Base-by-base conservation (phyloP, 2,329 filamentous ascomycete genomes). In the Pleomassaria siparia region DNA sequence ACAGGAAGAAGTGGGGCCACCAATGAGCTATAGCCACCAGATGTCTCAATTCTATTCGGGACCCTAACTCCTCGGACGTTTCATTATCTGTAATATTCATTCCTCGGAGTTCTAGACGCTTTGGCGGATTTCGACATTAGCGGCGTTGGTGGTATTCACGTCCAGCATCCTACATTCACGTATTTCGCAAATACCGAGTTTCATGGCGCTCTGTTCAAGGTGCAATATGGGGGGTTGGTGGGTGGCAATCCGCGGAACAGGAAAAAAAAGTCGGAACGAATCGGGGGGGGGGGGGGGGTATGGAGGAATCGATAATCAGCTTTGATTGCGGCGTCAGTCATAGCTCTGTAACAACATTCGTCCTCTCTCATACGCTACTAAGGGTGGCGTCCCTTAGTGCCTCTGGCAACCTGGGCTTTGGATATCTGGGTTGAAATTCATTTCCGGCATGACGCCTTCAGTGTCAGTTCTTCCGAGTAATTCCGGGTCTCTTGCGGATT, bases 1-100 rank as follows among this genome's bases (percentile, higher is more conserved):
- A 25, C 64, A 69, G 56, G 67, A 70, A 53, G 67, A 71, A 55
- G 58, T 55, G 21, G 59, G 43, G 15, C 60, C 61, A 16, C 58
- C 63, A n/a, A 56, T 66, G 54, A 45, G 49, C 13, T 70, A 65
- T 40, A 54, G 37, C 35, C 61, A 64, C 22, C 50, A 61, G 11
- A 43, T 69, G 39, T 56, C 46, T 20, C 62, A 64, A 28, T 69
- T 59, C 37, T 69, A 67, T 40, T 64, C 65, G 4, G 65, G 59
- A 22, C 45, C 64, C 20, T 64, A 43, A 51, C 6, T 18, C 29
- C 15, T 43, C n/a, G 6, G 20, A 24, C 35, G 11, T 15, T 35
- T n/a, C 7, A 35, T 37, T 37, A 22, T 37, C 18, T 18, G n/a
- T 20, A 24, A 6, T 13, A 24, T 24, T 37, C n/a, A 11, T 37